A percentile compares a stretch with the other conserved stretches of the same genome.
These are phyloP conservation scores for Plasmodium malariae DNA, from an alignment of 169 alveolate genomes.

Conservation along the genomic window DNA sequence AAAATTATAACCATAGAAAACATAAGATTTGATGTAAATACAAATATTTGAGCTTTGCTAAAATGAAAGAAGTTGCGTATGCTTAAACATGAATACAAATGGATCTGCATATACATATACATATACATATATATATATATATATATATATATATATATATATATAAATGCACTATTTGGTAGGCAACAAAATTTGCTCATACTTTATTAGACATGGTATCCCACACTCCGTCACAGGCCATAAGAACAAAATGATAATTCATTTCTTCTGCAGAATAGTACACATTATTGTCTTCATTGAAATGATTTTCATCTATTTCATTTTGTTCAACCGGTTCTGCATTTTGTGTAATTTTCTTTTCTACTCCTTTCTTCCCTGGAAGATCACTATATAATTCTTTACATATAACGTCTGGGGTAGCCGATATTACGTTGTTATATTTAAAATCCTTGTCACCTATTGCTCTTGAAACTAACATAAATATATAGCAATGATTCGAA, in stretches of 20 bases:
- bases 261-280: slow-evolving; percentile 48
- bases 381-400: slow-evolving; percentile 37
- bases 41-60: no score
- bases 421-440: slow-evolving; percentile 57
- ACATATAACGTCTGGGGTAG: slow-evolving; percentile 66
- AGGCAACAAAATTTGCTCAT: not conserved
- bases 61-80: not conserved
- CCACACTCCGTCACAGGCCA: slow-evolving; percentile 79
- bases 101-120: not conserved
- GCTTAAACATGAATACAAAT: not conserved
- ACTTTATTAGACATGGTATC: slow-evolving; percentile 67
- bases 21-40: no score
- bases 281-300: slow-evolving; percentile 38
- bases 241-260: slow-evolving; percentile 70
- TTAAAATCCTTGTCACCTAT: slow-evolving; percentile 74
- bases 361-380: not conserved
- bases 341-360: slow-evolving; percentile 7
- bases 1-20: no score
- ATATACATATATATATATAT: slow-evolving; percentile 1
- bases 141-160: not conserved
- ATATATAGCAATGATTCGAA: not conserved
- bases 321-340: not conserved
- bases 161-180: not conserved
- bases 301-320: slow-evolving; percentile 29
- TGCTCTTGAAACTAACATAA: slow-evolving; percentile 64